Base-by-base conservation (phyloP, 2,329 filamentous ascomycete genomes). In the Colletotrichum tofieldiae region DNA sequence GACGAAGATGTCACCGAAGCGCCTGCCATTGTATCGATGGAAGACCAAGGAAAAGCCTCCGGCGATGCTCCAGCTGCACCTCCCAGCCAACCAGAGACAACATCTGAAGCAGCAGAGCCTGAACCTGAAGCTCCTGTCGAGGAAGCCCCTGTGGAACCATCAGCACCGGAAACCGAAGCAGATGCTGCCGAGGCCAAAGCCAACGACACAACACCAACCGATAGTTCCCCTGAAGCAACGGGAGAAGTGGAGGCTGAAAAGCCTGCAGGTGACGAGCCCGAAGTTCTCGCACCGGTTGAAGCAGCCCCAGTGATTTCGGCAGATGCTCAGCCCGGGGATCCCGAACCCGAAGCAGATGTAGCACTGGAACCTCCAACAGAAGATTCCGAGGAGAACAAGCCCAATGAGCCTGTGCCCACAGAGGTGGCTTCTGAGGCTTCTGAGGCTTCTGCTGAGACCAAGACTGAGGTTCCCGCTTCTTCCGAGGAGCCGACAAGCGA, bases 401-500 rank as follows among this genome's bases (percentile, higher is more conserved):
- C 49, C 9, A 32, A 32, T 29, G 68, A 61, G 4, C 9, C 56
- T 18, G 43, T 37, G 5, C 39, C 65, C 14, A 12, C 51, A 32
- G 51, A 26, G 23, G 23, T 26, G 23, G 23, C 23, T 26, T 26
- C 23, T 26, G 23, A 61, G 18, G 26, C 39, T n/a, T n/a, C 37
- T 18, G 62, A 56, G 16, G 54, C 58, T 9, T 32, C 20, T 29
- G 23, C 23, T 12, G 65, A 43, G n/a, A 32, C 32, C 5, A 11
- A 18, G 20, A 35, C 29, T 8, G 26, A 35, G 16, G 35, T 16
- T 14, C n/a, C 54, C 11, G 54, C 54, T 39, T 56, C 54, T 16
- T 37, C 54, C 11, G 20, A 56, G 29, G 45, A 51, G 20, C 43
- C 54, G 14, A 26, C 47, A 5, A 65, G 65, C 5, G 73, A 75